Percentiles rank a stretch among this genome's conserved stretches.
Evolutionary conservation across 2,329 filamentous ascomycete species (phyloP).

Genomic region (Trichoderma semiorbis): DNA sequence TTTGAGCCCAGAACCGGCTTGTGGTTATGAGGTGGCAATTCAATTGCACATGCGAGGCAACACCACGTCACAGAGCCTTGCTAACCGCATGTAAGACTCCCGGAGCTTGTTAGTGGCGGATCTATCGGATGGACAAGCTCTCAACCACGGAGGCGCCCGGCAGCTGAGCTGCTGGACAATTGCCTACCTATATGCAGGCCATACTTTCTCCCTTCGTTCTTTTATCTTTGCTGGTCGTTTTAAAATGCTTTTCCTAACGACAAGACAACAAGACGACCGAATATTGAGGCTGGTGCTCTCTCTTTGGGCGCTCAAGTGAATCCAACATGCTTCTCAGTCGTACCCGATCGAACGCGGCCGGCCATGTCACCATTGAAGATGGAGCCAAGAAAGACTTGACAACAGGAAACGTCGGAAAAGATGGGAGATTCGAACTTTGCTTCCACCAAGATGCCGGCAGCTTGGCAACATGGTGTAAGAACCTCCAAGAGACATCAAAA

Average conservation of each 20-base stretch:
- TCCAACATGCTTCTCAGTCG: slow-evolving; percentile 11
- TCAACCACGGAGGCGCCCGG: background rate
- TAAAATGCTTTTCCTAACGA: background rate
- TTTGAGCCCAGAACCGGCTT: background rate
- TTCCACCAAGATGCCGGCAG: slow-evolving; percentile 30
- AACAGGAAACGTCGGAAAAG: slow-evolving; percentile 28
- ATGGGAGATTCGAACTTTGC: slow-evolving; percentile 32
- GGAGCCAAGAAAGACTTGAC: slow-evolving; percentile 21
- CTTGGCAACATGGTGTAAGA: slow-evolving; percentile 28
- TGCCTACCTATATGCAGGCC: background rate
- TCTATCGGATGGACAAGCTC: slow-evolving; percentile 8
- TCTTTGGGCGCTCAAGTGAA: background rate
- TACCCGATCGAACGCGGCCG: slow-evolving; percentile 26
- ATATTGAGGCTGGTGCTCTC: background rate
- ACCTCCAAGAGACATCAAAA: slow-evolving; percentile 21
- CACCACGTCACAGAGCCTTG: background rate
- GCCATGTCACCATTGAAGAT: slow-evolving; percentile 27
- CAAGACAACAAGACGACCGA: background rate
- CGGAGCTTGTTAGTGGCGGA: slow-evolving; percentile 3
- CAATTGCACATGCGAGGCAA: background rate
- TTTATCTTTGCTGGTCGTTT: background rate
- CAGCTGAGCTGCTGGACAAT: background rate
- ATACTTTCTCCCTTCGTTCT: background rate
- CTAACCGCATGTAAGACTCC: background rate
- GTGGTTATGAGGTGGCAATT: background rate